Base-by-base conservation (phyloP, 768 basidiomycete genomes). In the Sarcodon aspratus region DNA sequence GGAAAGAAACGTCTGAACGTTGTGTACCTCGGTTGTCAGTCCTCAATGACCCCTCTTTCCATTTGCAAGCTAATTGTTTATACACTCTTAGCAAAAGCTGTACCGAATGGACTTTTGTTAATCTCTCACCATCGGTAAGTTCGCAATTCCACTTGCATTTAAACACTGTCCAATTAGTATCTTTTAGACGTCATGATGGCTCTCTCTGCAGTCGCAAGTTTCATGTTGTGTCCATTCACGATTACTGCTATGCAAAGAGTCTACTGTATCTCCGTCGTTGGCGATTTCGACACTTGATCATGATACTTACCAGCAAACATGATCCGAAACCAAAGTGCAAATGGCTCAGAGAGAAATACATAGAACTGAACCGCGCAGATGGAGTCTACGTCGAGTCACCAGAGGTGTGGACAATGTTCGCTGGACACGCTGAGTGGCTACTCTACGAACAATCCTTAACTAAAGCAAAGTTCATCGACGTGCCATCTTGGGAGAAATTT, bases 381-480 rank as follows among this genome's bases (percentile, higher is more conserved):
- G 21, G 21, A 27, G 21, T 27, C 21, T 27, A 27, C 5, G 21
- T 27, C 5, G 21, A 27, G 21, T 5, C 21, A 27, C 21, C 77
- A 33, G 76, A 80, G 56, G 59, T 82, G n/a, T 58, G 66, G 34
- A 67, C 69, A 9, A 50, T 69, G 1, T 74, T 82, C 51, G 79
- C 78, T 9, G 65, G 69, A 9, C 79, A 83, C 8, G 70, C 72
- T 0, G 73, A 72, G 34, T 85, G 81, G 82, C 54, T 85, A 7
- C 58, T 79, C 35, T 70, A 74, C 9, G 69, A 79, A 45, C 74
- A 74, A 50, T 57, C 54, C 21, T 9, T 52, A 48, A 35, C 55
- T 59, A 21, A 48, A 53, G 13, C 47, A 55, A 60, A 58, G 38
- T 48, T 71, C 15, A 48, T 84, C 7, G 64, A 80, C 47, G 52